Evolutionary conservation across 345 rosid species (phyloP), one percentile per base, ranked within the genome.

Genomic region (Aquilaria sinensis): DNA sequence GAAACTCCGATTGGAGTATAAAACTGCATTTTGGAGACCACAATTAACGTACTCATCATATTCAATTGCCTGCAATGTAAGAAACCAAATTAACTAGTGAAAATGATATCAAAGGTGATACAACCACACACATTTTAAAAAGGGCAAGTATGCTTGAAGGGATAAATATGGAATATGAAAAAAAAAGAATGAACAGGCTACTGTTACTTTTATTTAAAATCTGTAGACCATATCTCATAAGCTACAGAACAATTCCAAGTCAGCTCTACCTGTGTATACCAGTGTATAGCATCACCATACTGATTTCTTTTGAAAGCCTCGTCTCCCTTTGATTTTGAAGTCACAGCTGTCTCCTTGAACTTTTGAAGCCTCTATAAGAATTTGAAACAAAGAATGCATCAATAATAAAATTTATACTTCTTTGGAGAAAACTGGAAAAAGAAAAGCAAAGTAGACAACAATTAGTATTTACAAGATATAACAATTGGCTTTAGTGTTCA

Each of bases 1-100:
- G 10, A 69, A 58, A 37, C 73, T 69, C 51, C 47, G 51, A 30
- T 69, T 69, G 47, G 73, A 69, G 10, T 23, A 50, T 12, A 57
- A 3, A 15, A 58, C 13, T 29, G 73, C 58, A n/a, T 69, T 67
- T 4, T 10, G 6, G 10, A 12, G 58, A 2, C 52, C 13, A 30
- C 32, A 58, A 53, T 45, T 10, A 52, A 23, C 23, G 23, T 23
- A 23, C 23, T 23, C 23, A 23, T 23, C 23, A 23, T 23, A 23
- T 23, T 23, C 23, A 23, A 11, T 51, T 45, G 64, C 58, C 70
- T 67, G 53, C 9, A 45, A 52, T 37, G 11, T 0, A 14, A 53
- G n/a, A 29, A 63, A n/a, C n/a, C 2, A 15, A 10, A 51, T 23
- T 23, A 23, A 23, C 23, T 23, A 23, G 23, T 23, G 23, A 23